Conservation (phyloP, 192 early-diverging fungal species). For the Phlyctochytrium bullatum region DNA sequence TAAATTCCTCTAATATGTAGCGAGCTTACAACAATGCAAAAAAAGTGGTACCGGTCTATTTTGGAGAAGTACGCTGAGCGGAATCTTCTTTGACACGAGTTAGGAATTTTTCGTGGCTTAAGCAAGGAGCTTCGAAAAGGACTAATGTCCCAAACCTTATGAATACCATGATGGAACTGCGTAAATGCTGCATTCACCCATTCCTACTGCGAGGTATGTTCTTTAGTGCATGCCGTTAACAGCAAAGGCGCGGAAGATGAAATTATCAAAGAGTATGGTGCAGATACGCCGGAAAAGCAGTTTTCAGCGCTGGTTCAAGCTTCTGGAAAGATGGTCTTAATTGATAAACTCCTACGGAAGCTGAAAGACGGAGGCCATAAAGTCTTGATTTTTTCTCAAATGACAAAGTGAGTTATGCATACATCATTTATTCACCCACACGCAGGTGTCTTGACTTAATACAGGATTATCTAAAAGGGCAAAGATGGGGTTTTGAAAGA, state of each 20-base stretch:
- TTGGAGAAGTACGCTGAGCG: conserved; percentile 50
- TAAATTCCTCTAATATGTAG: conserved; percentile 18
- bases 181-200: conserved; percentile 88
- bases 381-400: conserved; percentile 86
- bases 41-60: conserved; percentile 83
- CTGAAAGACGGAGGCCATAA: conserved; percentile 75
- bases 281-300: conserved; percentile 56
- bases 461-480: conserved; percentile 75
- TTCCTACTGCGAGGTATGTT: conserved; percentile 62
- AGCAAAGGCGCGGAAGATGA: conserved; percentile 70
- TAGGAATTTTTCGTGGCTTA: conserved; percentile 74
- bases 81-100: not conserved
- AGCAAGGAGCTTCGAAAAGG: conserved; percentile 64
- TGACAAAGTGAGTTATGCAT: conserved; percentile 51
- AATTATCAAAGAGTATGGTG: conserved; percentile 64
- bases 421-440: conserved; percentile 9
- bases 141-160: conserved; percentile 71
- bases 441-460: conserved; percentile 69
- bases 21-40: conserved; percentile 78
- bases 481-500: conserved; percentile 71
- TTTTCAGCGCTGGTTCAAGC: conserved; percentile 71
- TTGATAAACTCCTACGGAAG: conserved; percentile 77
- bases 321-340: conserved; percentile 80
- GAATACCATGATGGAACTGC: conserved; percentile 86
- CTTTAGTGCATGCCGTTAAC: conserved; percentile 1